Conservation (phyloP, 495 filamentous ascomycete genomes). For the Penicillium soppii region DNA sequence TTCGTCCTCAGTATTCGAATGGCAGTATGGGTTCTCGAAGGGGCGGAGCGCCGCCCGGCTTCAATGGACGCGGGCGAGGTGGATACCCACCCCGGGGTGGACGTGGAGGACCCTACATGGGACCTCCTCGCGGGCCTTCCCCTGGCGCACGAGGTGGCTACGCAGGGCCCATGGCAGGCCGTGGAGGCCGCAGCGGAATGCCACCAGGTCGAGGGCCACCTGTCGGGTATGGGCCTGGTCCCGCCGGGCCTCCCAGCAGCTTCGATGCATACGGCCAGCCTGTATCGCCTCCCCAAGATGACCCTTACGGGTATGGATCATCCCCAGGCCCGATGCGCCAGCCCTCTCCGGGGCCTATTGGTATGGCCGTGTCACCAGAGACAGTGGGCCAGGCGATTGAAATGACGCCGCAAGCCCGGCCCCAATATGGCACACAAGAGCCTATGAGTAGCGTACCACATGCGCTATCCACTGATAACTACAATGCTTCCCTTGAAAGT, state of each 20-base stretch:
- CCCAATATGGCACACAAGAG: conserved; percentile 36
- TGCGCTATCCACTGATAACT: conserved; percentile 30
- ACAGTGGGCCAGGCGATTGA: conserved; percentile 74
- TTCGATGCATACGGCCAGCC: conserved; percentile 25
- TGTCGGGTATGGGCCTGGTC: conserved; percentile 40
- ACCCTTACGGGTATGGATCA: conserved; percentile 25
- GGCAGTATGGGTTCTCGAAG: conserved; percentile 57
- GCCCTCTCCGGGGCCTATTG: conserved; percentile 59
- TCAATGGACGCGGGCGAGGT: conserved; percentile 54
- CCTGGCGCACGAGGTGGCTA: conserved; percentile 31
- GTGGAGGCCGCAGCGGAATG: conserved; percentile 32
- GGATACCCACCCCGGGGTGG: conserved; percentile 56
- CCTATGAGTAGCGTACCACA: conserved; percentile 61
- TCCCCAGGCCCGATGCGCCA: conserved; percentile 9
- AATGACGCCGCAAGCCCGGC: conserved; percentile 60
- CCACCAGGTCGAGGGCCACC: conserved; percentile 52
- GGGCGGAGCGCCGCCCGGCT: conserved; percentile 50
- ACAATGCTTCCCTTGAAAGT: conserved; percentile 44
- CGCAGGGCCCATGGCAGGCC: conserved; percentile 31
- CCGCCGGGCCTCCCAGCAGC: conserved; percentile 25
- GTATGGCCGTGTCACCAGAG: conserved; percentile 51
- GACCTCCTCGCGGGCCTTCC: conserved; percentile 35
- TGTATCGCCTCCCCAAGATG: conserved; percentile 28
- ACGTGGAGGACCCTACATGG: conserved; percentile 51
- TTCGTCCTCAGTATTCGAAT: conserved; percentile 61